A percentile compares a stretch with the other conserved stretches of the same genome.
Evolutionary conservation across 176 grass and related monocot species (phyloP).

Genomic region (Puccinellia tenuiflora): DNA sequence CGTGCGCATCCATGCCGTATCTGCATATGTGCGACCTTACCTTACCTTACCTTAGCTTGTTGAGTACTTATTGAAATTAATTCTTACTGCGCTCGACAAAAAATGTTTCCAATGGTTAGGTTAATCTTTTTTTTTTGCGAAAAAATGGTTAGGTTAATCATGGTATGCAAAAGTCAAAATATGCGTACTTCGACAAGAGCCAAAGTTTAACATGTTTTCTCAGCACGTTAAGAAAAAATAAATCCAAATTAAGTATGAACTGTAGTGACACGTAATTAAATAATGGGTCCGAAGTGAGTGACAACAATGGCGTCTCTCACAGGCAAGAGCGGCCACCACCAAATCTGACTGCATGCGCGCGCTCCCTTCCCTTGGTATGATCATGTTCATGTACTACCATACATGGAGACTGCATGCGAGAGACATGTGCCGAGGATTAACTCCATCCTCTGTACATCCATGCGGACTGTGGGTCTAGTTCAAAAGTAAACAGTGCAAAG

Average conservation of each 20-base stretch:
- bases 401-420: background rate
- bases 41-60: background rate
- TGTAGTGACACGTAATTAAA: background rate
- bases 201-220: background rate
- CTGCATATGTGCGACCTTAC: background rate
- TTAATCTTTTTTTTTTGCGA: too few species aligned
- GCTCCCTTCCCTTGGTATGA: background rate
- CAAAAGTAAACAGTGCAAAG: background rate
- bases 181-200: background rate
- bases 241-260: background rate
- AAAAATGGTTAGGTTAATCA: too few species aligned
- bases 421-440: conserved; percentile 33
- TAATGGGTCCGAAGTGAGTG: background rate
- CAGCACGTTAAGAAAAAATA: background rate
- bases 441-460: background rate
- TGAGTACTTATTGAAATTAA: too few species aligned
- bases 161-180: background rate
- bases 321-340: background rate
- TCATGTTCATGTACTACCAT: conserved; percentile 29
- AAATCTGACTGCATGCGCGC: conserved; percentile 11
- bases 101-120: background rate
- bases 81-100: background rate
- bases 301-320: background rate
- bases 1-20: background rate
- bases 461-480: background rate